phyloP scores from a whole-genome alignment of 2,329 filamentous ascomycete species.

The Emydomyces testavorans region DNA sequence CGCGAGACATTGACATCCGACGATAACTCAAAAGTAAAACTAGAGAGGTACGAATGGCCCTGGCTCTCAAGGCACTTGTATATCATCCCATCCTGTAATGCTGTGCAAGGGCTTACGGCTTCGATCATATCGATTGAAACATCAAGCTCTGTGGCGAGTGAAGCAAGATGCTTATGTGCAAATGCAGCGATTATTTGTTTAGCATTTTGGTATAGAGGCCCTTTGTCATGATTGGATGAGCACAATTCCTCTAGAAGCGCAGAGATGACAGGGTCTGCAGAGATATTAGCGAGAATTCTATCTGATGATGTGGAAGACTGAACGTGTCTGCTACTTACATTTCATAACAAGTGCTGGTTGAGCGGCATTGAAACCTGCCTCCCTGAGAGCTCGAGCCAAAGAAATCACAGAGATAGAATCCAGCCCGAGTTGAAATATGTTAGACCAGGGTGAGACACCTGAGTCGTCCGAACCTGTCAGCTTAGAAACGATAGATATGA shows the following conservation, averaged over 20 bases:
- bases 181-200: conserved; percentile 54
- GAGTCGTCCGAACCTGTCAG: conserved; percentile 39
- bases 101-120: conserved; percentile 68
- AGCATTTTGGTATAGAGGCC: conserved; percentile 35
- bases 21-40: conserved; percentile 52
- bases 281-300: conserved; percentile 31
- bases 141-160: conserved; percentile 44
- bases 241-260: conserved; percentile 28
- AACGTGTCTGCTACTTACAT: conserved; percentile 33
- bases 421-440: conserved; percentile 73
- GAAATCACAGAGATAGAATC: conserved; percentile 77
- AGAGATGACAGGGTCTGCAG: conserved; percentile 28
- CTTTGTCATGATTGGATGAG: conserved; percentile 6
- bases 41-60: conserved; percentile 60
- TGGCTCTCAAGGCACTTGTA: conserved; percentile 52
- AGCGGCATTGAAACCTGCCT: conserved; percentile 48
- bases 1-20: conserved; percentile 34
- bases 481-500: conserved; percentile 46
- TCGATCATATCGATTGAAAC: conserved; percentile 49
- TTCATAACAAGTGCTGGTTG: conserved; percentile 58
- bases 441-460: conserved; percentile 46
- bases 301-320: conserved; percentile 26
- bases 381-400: conserved; percentile 53
- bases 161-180: conserved; percentile 48
- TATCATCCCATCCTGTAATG: conserved; percentile 78